These are phyloP conservation scores for Kodamaea restingae DNA, from an alignment of 805 yeast species.

Conservation along the genomic window DNA sequence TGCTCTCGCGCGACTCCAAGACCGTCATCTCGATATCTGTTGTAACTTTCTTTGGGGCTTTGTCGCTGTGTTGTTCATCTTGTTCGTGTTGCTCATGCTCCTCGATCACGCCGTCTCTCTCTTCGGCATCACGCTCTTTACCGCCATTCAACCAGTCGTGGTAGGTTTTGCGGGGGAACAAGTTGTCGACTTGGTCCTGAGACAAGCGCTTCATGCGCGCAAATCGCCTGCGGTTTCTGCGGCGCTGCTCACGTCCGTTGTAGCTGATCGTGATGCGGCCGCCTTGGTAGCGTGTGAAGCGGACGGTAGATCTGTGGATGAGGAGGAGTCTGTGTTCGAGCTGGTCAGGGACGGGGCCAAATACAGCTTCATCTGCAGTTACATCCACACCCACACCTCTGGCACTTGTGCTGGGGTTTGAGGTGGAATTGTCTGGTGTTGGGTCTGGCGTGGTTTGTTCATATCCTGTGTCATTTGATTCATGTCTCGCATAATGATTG, in stretches of 20 bases:
- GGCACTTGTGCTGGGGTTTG: no score
- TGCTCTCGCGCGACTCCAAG: constrained; percentile 4
- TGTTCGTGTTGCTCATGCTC: constrained; percentile 23
- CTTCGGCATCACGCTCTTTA: constrained; percentile 44
- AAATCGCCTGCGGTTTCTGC: constrained; percentile 38
- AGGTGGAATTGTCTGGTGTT: no score
- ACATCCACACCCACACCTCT: no score
- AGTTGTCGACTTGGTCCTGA: constrained; percentile 53
- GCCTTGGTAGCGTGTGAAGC: constrained; percentile 7
- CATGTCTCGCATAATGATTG: no score
- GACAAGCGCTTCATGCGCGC: constrained; percentile 49
- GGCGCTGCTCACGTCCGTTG: constrained; percentile 15
- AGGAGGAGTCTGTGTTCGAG: constrained; percentile 6
- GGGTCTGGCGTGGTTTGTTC: no score
- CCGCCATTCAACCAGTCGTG: constrained; percentile 61
- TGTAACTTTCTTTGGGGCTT: no score
- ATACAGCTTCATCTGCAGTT: background rate
- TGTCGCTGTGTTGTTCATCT: no score
- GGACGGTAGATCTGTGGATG: constrained; percentile 5
- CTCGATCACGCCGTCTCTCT: constrained; percentile 43
- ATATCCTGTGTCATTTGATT: no score
- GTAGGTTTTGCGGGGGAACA: constrained; percentile 58
- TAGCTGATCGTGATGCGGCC: constrained; percentile 3
- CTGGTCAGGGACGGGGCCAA: constrained; percentile 2
- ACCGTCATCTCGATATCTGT: constrained; percentile 5